A percentile compares a stretch with the other conserved stretches of the same genome.
These are phyloP conservation scores for Colletotrichum chlorophyti DNA, from an alignment of 2,329 filamentous ascomycete genomes.

Conservation along the genomic window DNA sequence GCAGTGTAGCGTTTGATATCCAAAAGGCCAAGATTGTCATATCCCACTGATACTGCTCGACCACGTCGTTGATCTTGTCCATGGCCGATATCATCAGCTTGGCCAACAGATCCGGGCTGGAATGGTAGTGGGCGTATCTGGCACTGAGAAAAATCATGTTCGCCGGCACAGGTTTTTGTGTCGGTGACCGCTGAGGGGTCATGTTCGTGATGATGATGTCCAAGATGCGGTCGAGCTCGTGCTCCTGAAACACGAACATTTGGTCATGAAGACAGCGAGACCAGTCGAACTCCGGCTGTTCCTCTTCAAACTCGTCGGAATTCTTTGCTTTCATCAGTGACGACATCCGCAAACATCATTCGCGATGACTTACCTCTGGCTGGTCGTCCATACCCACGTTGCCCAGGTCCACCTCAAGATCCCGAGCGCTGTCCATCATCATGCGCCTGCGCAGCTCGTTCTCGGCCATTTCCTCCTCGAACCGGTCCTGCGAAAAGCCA, in stretches of 20 bases:
- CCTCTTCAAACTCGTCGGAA: constrained; percentile 80
- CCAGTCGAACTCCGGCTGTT: constrained; percentile 96
- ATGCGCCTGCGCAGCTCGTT: constrained; percentile 94
- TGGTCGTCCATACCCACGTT: constrained; percentile 96
- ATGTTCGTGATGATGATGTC: constrained; percentile 98
- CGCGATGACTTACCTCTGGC: constrained; percentile 71
- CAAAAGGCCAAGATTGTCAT: constrained; percentile 99
- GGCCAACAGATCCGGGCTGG: constrained; percentile 82
- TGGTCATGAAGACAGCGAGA: constrained; percentile 93
- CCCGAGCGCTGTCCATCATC: constrained; percentile 99
- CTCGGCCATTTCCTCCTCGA: constrained; percentile 97
- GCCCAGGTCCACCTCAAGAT: constrained; percentile 93
- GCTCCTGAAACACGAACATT: constrained; percentile 99
- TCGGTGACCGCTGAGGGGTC: constrained; percentile 92
- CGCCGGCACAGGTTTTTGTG: constrained; percentile 97
- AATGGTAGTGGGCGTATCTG: constrained; percentile 95
- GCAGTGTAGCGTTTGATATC: constrained; percentile 94
- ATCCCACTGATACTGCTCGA: constrained; percentile 97
- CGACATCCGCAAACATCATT: constrained; percentile 33
- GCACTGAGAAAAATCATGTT: constrained; percentile 97
- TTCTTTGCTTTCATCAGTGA: constrained; percentile 15
- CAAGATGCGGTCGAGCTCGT: constrained; percentile 87
- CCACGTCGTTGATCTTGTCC: constrained; percentile 95
- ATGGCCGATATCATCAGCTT: constrained; percentile 85
- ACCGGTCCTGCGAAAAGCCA: constrained; percentile 89